phyloP scores from a whole-genome alignment of 23 red algal species.

The Gracilaria vermiculophylla region DNA sequence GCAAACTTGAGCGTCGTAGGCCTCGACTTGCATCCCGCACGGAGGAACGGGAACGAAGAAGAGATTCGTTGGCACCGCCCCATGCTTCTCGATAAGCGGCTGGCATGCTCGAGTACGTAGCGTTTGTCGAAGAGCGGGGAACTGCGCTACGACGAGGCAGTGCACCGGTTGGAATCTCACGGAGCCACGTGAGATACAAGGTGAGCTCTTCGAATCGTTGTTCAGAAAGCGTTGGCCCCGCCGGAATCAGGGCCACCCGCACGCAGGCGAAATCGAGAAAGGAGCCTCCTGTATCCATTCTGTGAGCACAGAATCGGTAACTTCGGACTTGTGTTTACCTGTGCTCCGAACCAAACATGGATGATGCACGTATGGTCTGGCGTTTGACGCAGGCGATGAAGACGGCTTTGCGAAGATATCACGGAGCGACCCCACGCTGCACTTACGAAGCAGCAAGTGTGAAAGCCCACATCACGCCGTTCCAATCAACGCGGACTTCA shows the following conservation, averaged over 20 bases:
- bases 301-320: not conserved
- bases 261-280: constrained; percentile 69
- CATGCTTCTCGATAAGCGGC: constrained; percentile 21
- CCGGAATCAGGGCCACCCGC: constrained; percentile 69
- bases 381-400: no score
- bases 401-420: no score
- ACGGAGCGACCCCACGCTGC: no score
- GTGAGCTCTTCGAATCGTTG: constrained; percentile 58
- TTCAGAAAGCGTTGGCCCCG: constrained; percentile 53
- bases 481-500: no score
- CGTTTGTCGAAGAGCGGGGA: constrained; percentile 38
- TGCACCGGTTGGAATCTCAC: constrained; percentile 55
- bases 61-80: not conserved
- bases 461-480: no score
- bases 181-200: constrained; percentile 59
- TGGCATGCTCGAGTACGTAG: constrained; percentile 53
- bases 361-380: not conserved
- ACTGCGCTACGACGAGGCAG: constrained; percentile 46
- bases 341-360: not conserved
- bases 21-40: constrained; percentile 10
- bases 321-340: not conserved
- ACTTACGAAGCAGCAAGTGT: no score
- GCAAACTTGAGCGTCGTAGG: not conserved
- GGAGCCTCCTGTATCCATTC: constrained; percentile 57
- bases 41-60: constrained; percentile 48